Conservation (phyloP, 805 yeast species). For the Pichia cabralensis region DNA sequence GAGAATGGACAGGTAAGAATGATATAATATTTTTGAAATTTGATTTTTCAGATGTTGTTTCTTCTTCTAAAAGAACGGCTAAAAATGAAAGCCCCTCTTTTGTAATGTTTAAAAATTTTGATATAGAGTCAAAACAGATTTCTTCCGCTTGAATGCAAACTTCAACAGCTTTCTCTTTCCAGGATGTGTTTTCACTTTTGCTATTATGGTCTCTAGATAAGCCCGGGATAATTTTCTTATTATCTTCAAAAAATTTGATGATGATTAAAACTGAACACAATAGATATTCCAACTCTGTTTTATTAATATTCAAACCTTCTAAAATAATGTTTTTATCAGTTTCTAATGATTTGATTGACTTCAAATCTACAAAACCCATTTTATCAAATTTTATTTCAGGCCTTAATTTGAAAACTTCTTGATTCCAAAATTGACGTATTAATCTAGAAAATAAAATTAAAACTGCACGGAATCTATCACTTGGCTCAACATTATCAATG, state of each 20-base stretch:
- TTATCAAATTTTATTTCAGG: constrained; percentile 26
- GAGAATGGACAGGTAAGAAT: constrained; percentile 58
- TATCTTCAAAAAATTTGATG: constrained; percentile 58
- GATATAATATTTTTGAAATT: constrained; percentile 59
- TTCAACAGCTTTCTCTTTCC: constrained; percentile 38
- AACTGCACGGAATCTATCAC: constrained; percentile 87
- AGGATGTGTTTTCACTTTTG: constrained; percentile 36
- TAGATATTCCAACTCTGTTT: constrained; percentile 52
- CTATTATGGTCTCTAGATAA: constrained; percentile 43
- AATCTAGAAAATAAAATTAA: constrained; percentile 70
- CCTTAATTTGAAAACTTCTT: constrained; percentile 45
- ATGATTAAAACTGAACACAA: constrained; percentile 62
- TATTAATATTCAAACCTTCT: constrained; percentile 35
- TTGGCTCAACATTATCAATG: constrained; percentile 70
- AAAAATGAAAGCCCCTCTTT: constrained; percentile 88
- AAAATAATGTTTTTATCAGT: constrained; percentile 26
- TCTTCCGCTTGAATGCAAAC: constrained; percentile 83
- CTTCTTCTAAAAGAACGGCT: constrained; percentile 69
- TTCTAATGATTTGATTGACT: constrained; percentile 35
- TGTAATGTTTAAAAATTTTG: constrained; percentile 64
- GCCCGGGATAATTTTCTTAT: constrained; percentile 53
- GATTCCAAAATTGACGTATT: constrained; percentile 71
- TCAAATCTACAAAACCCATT: constrained; percentile 26
- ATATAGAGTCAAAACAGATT: constrained; percentile 70
- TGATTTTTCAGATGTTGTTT: constrained; percentile 12